A percentile compares a stretch with the other conserved stretches of the same genome.
phyloP scores from a whole-genome alignment of 2,329 filamentous ascomycete species.

The Claviceps paspali region DNA sequence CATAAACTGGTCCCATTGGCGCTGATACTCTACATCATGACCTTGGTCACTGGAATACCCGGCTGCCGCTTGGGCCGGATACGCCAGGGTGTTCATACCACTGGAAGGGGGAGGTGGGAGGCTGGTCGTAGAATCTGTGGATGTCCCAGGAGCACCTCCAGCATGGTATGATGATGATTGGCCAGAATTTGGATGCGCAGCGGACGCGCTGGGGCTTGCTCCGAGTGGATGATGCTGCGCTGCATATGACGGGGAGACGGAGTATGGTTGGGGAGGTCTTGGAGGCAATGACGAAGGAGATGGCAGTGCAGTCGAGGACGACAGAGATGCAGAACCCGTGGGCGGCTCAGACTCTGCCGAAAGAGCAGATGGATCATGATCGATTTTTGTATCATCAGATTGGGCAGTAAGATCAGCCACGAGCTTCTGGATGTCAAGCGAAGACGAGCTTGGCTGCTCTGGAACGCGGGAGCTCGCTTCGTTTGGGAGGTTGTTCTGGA shows the following conservation, averaged over 20 bases:
- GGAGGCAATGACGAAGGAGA: conserved; percentile 30
- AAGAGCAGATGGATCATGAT: conserved; percentile 14
- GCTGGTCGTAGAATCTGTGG: conserved; percentile 17
- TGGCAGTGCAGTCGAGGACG: conserved; percentile 19
- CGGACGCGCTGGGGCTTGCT: conserved; percentile 16
- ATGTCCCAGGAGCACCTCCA: conserved; percentile 17
- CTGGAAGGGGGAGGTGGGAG: conserved; percentile 16
- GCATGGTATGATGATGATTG: conserved; percentile 19
- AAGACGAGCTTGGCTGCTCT: conserved; percentile 17
- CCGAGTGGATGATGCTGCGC: conserved; percentile 21
- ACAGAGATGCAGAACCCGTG: conserved; percentile 15
- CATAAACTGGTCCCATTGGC: conserved; percentile 57
- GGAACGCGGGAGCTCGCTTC: conserved; percentile 14
- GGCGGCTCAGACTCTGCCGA: conserved; percentile 13
- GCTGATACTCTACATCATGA: conserved; percentile 37
- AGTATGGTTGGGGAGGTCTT: conserved; percentile 27
- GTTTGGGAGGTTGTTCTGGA: conserved; percentile 12
- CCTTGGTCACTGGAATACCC: conserved; percentile 15
- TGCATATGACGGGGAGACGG: conserved; percentile 20
- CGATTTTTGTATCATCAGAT: conserved; percentile 16
- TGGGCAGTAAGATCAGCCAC: conserved; percentile 26
- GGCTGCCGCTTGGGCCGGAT: conserved; percentile 13
- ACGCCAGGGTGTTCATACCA: conserved; percentile 14
- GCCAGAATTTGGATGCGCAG: conserved; percentile 17
- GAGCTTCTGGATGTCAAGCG: conserved; percentile 24